Evolutionary conservation across 2,329 filamentous ascomycete species (phyloP).

Genomic region (Laburnicola sp.): DNA sequence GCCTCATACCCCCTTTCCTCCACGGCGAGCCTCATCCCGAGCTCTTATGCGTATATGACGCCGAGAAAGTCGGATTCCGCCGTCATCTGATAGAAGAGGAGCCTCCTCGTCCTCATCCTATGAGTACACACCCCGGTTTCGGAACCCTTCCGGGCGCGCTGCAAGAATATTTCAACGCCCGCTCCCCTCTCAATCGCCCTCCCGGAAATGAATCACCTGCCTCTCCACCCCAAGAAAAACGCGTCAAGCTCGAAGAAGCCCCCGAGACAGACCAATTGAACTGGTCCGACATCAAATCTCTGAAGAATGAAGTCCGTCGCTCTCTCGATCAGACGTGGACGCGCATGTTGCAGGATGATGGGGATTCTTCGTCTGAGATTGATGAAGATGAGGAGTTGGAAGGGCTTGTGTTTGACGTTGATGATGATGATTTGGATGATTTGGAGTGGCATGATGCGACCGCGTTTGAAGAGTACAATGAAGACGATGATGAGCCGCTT

Average conservation of each 20-base stretch:
- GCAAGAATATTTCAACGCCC: background rate
- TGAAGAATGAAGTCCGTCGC: slow-evolving; percentile 17
- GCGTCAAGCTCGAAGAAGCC: slow-evolving; percentile 4
- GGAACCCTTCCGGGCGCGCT: background rate
- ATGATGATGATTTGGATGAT: background rate
- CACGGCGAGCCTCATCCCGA: slow-evolving; percentile 31
- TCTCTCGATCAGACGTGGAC: slow-evolving; percentile 14
- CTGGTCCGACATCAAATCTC: slow-evolving; percentile 16
- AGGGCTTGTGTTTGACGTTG: background rate
- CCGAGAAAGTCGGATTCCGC: slow-evolving; percentile 51
- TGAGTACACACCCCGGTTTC: background rate
- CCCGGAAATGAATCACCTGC: background rate
- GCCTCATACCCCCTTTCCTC: slow-evolving; percentile 39
- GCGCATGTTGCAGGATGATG: background rate
- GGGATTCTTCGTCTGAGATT: background rate
- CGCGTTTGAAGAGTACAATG: background rate
- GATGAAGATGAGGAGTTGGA: background rate
- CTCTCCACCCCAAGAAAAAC: background rate
- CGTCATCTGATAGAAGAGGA: slow-evolving; percentile 17
- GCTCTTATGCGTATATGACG: slow-evolving; percentile 33
- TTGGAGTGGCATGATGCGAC: no score
- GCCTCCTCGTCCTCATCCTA: background rate
- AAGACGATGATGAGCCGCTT: background rate
- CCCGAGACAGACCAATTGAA: slow-evolving; percentile 33
- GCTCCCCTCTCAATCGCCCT: background rate